These are phyloP conservation scores for Neckera pumila DNA, from an alignment of 225 moss, liverwort and hornwort genomes.

Conservation along the genomic window DNA sequence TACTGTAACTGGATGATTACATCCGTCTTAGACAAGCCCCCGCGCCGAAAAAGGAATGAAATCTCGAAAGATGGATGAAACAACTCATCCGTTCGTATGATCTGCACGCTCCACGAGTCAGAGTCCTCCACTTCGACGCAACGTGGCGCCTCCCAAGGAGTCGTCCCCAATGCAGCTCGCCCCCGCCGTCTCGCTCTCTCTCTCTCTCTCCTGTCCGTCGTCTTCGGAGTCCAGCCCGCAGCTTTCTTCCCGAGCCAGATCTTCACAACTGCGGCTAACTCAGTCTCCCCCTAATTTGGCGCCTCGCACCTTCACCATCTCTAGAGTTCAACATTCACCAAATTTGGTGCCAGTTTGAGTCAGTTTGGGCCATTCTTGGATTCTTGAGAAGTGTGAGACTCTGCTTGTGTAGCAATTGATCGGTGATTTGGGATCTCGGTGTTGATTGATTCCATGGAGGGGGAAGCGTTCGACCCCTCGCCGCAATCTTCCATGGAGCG, in stretches of 20 bases:
- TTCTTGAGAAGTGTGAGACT: background rate
- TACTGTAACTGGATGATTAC: background rate
- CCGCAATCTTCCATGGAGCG: conserved; percentile 25
- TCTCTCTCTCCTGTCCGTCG: background rate
- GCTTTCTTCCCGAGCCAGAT: background rate
- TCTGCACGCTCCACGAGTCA: background rate
- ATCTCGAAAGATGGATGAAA: background rate
- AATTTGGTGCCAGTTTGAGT: background rate
- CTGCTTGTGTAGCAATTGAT: background rate
- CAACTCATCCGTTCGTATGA: background rate
- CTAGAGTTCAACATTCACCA: background rate
- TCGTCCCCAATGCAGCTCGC: background rate
- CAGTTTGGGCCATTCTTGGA: background rate
- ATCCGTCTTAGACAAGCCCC: background rate
- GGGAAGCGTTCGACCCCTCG: conserved; percentile 24
- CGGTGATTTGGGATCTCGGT: background rate
- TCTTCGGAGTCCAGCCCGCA: background rate
- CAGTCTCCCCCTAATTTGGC: background rate
- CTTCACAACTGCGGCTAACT: background rate
- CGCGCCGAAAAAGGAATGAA: background rate
- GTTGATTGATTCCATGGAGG: conserved; percentile 16
- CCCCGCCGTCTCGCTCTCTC: background rate
- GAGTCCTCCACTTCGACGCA: background rate
- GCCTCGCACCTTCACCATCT: background rate
- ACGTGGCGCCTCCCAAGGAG: background rate